Evolutionary conservation across 2,329 filamentous ascomycete genomes (phyloP).

Genomic region (Colletotrichum godetiae): DNA sequence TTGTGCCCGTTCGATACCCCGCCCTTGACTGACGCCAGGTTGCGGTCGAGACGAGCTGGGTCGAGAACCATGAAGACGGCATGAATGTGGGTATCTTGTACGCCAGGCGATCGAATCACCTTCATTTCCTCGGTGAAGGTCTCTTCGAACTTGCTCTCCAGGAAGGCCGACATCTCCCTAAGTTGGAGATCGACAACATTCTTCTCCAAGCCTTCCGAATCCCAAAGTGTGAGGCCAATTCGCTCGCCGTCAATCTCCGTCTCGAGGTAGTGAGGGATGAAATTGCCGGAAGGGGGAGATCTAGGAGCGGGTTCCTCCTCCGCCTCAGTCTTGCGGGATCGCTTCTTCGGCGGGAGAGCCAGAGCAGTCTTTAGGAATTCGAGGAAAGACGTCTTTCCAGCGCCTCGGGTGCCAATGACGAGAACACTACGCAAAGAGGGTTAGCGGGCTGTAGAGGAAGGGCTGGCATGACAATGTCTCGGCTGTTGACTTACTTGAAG

Average conservation of each 20-base stretch:
- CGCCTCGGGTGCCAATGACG: constrained; percentile 86
- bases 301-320: constrained; percentile 65
- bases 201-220: constrained; percentile 94
- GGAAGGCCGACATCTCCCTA: constrained; percentile 88
- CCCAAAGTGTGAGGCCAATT: constrained; percentile 94
- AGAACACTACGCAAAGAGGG: constrained; percentile 73
- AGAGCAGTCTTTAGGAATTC: constrained; percentile 92
- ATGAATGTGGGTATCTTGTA: constrained; percentile 96
- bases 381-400: constrained; percentile 96
- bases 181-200: constrained; percentile 95
- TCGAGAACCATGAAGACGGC: constrained; percentile 94
- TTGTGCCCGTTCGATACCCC: constrained; percentile 62
- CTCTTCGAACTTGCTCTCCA: constrained; percentile 98
- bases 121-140: constrained; percentile 98
- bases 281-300: constrained; percentile 69
- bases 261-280: constrained; percentile 90
- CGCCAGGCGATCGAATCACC: constrained; percentile 90
- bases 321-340: constrained; percentile 61
- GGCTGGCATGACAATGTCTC: constrained; percentile 6
- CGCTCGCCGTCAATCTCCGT: constrained; percentile 94
- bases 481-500: constrained; percentile 84
- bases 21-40: constrained; percentile 75
- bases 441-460: neutral
- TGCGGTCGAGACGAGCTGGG: constrained; percentile 85
- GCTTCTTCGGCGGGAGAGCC: constrained; percentile 84